Evolutionary conservation across 2,329 filamentous ascomycete genomes (phyloP), one percentile per base, ranked within the genome.

Genomic region (Mycocentrospora acerina): DNA sequence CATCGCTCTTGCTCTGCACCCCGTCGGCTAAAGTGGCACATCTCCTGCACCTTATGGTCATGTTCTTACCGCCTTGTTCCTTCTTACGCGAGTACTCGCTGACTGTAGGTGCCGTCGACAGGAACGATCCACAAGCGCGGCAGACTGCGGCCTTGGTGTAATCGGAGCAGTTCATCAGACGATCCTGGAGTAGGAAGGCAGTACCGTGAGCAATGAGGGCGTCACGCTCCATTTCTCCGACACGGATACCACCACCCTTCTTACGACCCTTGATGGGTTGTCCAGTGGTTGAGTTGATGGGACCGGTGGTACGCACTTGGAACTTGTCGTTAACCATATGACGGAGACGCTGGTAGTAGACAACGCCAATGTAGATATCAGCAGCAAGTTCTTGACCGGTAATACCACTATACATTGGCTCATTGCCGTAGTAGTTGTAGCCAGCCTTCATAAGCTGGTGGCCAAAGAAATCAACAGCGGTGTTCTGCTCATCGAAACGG

Each of bases 241-340:
- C 91, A 77, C 93, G 90, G 65, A 98, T 96, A 83, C 93, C 93
- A 73, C 93, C 93, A 63, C 91, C 93, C 70, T 91, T 88, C 67
- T 94, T 93, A 67, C 93, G 80, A 50, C 93, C 93, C 75, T 97
- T 96, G 76, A 98, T 93, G 27, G 93, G 93, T 67, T 98, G 93
- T 22, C 91, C 90, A 0, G 91, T 97, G 12, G 93, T 82, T 16
- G 85, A 81, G 38, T 93, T 93, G 29, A 96, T 86, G 1, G 90
- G 90, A 38, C 93, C 93, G 0, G 93, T 97, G 3, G 93, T 97
- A 69, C 93, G 84, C 39, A 97, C 93, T 70, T 98, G 93, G 77
- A 88, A 98, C 72, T 98, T 98, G 71, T 98, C 93, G 79, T 96
- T 97, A 40, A 98, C 93, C 93, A 98, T 98, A 83, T 98, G 93